Base-by-base conservation (phyloP, 2,329 filamentous ascomycete species). In the Pseudovirgaria hyperparasitica region DNA sequence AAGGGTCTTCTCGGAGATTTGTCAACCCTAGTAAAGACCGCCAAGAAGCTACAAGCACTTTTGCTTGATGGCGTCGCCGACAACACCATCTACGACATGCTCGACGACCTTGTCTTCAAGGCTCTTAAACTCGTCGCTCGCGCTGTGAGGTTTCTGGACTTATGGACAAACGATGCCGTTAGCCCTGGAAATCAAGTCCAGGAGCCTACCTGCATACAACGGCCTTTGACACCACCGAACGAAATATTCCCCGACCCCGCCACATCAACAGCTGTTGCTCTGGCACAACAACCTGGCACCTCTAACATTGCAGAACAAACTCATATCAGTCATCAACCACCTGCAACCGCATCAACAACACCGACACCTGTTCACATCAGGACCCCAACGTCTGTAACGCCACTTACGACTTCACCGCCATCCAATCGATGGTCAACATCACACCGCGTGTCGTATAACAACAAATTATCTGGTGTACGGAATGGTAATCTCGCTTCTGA, bases 61-160 rank as follows among this genome's bases (percentile, higher is more conserved):
- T 73, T 82, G 31, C 48, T 54, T 32, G 26, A 36, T n/a, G 41
- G 43, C 15, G 36, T 41, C 9, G 31, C 41, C 17, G 38, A 43
- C 9, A 59, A 65, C 0, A 49, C 57, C 0, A 63, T 79, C 9
- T 82, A 82, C 43, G 72, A 80, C 41, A 71, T 87, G 31, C 71
- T 94, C 31, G 87, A 96, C 45, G 82, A 93, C 50, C 84, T 96
- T 71, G 80, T 96, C 14, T 60, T 92, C 28, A 90, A 86, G 52
- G 86, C 86, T 0, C 96, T 93, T 61, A 85, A 81, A 47, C 85
- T 96, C 27, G 81, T 93, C n/a, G 87, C 77, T 25, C 76, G 87
- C 42, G 85, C 82, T 9, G 84, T 94, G 15, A 70, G 78, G 23
- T 96, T 98, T 45, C 66, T 93, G 22, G 90, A 98, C 41, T 67